Percentiles rank a stretch among this genome's conserved stretches.
phyloP scores from a whole-genome alignment of 1,139 yeast genomes.

The Hemisphaericaspora xylanilytica region DNA sequence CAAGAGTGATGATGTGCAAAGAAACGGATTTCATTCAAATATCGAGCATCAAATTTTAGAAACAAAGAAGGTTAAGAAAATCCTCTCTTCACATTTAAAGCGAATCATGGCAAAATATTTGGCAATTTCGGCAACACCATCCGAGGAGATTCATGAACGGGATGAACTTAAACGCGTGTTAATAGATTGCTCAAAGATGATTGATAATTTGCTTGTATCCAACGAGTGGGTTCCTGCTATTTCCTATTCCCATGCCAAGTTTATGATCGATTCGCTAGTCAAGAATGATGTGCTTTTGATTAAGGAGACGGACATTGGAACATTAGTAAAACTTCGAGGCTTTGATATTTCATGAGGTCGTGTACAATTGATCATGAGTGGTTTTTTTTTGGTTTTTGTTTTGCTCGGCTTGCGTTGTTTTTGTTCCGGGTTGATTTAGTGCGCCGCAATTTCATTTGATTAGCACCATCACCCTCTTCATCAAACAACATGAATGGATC shows the following conservation, averaged over 20 bases:
- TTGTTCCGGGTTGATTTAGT: too few species aligned
- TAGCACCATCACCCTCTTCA: too few species aligned
- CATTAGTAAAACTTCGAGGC: conserved; percentile 4
- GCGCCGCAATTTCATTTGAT: too few species aligned
- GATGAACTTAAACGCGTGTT: conserved; percentile 18
- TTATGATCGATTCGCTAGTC: conserved; percentile 6
- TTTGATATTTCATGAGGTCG: conserved; percentile 4
- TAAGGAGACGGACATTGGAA: not conserved
- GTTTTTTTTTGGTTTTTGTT: too few species aligned
- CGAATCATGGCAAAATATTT: conserved; percentile 24
- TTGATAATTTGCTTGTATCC: conserved; percentile 9
- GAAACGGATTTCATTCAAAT: not conserved
- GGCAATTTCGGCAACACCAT: conserved; percentile 19
- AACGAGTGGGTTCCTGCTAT: conserved; percentile 9
- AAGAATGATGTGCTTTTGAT: conserved; percentile 5
- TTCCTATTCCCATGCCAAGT: not conserved
- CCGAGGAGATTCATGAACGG: conserved; percentile 21
- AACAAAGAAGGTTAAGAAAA: conserved; percentile 15
- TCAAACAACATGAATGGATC: too few species aligned
- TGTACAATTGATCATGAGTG: not conserved
- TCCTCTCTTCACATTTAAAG: conserved; percentile 18
- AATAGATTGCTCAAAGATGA: conserved; percentile 7
- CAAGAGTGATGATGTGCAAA: conserved; percentile 5
- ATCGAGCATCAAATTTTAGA: conserved; percentile 9
- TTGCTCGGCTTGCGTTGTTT: too few species aligned